These are phyloP conservation scores for Cladosporium sp. DNA, from an alignment of 2,329 filamentous ascomycete species.

Conservation along the genomic window DNA sequence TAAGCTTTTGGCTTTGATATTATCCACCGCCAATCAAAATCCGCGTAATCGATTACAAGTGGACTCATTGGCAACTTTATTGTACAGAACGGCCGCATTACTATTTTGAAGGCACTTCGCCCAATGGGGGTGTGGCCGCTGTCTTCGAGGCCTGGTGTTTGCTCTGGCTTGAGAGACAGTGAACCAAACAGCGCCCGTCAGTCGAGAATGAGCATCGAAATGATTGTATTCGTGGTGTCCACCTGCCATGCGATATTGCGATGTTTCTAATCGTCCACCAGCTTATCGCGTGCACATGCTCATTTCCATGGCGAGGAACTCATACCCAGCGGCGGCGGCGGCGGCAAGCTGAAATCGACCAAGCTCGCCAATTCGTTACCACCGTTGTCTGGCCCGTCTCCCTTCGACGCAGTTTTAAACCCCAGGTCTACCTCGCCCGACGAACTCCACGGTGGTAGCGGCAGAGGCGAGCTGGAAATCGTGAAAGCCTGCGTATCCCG, in stretches of 20 bases:
- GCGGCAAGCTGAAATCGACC: conserved; percentile 26
- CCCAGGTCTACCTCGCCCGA: conserved; percentile 13
- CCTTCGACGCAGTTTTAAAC: not conserved
- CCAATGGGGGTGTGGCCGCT: not conserved
- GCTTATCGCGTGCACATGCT: not conserved
- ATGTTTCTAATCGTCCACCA: not conserved
- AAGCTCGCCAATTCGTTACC: conserved; percentile 19
- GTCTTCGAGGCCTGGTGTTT: not conserved
- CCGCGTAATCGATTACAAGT: not conserved
- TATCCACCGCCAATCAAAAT: not conserved
- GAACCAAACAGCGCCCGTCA: not conserved
- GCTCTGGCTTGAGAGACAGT: not conserved
- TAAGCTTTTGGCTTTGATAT: not conserved
- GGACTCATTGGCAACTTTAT: not conserved
- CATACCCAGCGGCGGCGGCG: conserved; percentile 25
- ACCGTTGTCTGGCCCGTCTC: not conserved
- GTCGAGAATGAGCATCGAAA: not conserved
- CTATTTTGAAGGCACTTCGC: not conserved
- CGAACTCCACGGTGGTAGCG: conserved; percentile 26
- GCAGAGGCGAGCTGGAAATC: conserved; percentile 24
- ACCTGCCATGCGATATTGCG: not conserved
- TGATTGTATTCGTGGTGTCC: not conserved
- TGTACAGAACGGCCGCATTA: not conserved
- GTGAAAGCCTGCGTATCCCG: conserved; percentile 8
- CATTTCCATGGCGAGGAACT: conserved; percentile 19